Evolutionary conservation across 352 stramenopile genomes (phyloP).

Genomic region (Phytophthora citricola): DNA sequence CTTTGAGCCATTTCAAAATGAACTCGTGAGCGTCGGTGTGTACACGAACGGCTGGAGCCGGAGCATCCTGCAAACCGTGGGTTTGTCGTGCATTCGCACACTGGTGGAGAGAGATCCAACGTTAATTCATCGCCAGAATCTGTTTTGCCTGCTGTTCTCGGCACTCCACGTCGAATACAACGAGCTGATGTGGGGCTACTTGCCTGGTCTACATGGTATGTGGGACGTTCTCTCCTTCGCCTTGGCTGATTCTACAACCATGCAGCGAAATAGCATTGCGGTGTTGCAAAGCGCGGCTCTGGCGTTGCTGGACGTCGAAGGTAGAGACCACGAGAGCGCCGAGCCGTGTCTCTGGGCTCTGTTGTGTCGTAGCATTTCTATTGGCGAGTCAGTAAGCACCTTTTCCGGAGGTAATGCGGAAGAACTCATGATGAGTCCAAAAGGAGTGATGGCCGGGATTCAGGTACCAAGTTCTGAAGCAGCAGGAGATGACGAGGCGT

Average conservation of each 20-base stretch:
- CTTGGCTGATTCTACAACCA: slow-evolving; percentile 24
- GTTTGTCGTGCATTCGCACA: slow-evolving; percentile 78
- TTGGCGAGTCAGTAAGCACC: slow-evolving; percentile 68
- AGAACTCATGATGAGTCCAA: slow-evolving; percentile 79
- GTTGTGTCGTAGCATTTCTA: slow-evolving; percentile 80
- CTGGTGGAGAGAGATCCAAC: slow-evolving; percentile 78
- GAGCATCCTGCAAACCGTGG: slow-evolving; percentile 74
- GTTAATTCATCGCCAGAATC: slow-evolving; percentile 63
- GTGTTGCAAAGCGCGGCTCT: slow-evolving; percentile 68
- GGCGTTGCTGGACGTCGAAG: slow-evolving; percentile 75
- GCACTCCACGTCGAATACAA: slow-evolving; percentile 79
- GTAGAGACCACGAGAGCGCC: slow-evolving; percentile 44
- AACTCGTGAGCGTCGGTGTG: slow-evolving; percentile 43
- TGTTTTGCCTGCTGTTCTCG: slow-evolving; percentile 81
- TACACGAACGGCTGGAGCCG: slow-evolving; percentile 65
- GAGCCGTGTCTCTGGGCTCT: slow-evolving; percentile 78
- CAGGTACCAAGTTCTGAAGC: slow-evolving; percentile 15
- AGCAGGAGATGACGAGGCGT: slow-evolving; percentile 24
- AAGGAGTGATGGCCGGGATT: slow-evolving; percentile 46
- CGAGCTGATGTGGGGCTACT: slow-evolving; percentile 61
- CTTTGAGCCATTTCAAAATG: slow-evolving; percentile 40
- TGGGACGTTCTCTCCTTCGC: slow-evolving; percentile 68
- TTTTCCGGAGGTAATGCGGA: slow-evolving; percentile 33
- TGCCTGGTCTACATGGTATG: slow-evolving; percentile 74
- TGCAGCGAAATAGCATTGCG: slow-evolving; percentile 41